phyloP scores from a whole-genome alignment of 2,329 filamentous ascomycete species.

The Hymenoscyphus salicellus region DNA sequence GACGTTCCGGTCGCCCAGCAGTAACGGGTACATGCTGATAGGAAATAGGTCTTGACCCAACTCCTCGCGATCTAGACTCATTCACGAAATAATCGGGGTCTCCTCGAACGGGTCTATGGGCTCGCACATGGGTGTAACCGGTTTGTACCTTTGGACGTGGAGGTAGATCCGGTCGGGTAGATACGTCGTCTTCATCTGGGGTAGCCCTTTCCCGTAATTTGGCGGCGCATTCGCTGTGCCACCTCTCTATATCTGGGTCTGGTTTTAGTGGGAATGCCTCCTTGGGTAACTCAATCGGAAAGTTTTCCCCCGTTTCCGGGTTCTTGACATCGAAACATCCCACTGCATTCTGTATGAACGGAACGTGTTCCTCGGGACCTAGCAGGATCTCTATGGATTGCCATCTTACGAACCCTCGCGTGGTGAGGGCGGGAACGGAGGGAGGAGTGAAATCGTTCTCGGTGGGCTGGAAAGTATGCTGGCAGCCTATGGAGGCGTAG shows the following conservation, averaged over 20 bases:
- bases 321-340: slow-evolving; percentile 72
- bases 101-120: slow-evolving; percentile 15
- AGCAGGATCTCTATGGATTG: slow-evolving; percentile 87
- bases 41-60: slow-evolving; percentile 22
- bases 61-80: slow-evolving; percentile 16
- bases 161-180: slow-evolving; percentile 27
- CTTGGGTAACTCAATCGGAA: slow-evolving; percentile 57
- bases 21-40: slow-evolving; percentile 25
- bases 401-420: slow-evolving; percentile 86
- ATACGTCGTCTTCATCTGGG: slow-evolving; percentile 30
- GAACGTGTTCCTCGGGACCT: slow-evolving; percentile 82
- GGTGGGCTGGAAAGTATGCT: slow-evolving; percentile 78
- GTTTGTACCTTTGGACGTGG: slow-evolving; percentile 32
- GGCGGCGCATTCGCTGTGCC: slow-evolving; percentile 77
- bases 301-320: slow-evolving; percentile 67
- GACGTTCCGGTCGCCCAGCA: slow-evolving; percentile 24
- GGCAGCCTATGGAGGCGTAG: slow-evolving; percentile 86
- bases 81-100: slow-evolving; percentile 25
- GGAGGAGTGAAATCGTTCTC: slow-evolving; percentile 69
- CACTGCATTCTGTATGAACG: slow-evolving; percentile 77
- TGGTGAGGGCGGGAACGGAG: slow-evolving; percentile 76
- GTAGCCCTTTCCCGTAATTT: slow-evolving; percentile 62
- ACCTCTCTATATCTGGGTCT: slow-evolving; percentile 77
- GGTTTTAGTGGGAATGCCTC: slow-evolving; percentile 68
- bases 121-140: slow-evolving; percentile 31